Evolutionary conservation across 2,329 filamentous ascomycete genomes (phyloP).

Genomic region (Cyanodermella asteris): DNA sequence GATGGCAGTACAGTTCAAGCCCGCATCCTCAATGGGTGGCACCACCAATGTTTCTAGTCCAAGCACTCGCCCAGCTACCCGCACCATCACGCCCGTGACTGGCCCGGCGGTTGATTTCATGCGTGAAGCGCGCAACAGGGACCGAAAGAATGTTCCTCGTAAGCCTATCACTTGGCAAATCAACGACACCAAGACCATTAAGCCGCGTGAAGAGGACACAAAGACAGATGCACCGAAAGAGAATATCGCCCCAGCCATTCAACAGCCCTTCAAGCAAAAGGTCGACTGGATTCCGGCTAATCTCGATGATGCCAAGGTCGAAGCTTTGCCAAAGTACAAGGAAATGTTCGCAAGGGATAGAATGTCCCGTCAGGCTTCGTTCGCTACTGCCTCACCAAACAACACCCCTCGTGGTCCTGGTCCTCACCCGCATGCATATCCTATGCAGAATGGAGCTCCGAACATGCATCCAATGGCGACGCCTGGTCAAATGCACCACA

Average conservation of each 20-base stretch:
- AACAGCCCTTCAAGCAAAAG: slow-evolving; percentile 68
- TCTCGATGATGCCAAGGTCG: too few species aligned
- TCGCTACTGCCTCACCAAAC: slow-evolving; percentile 36
- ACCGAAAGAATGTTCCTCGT: slow-evolving; percentile 46
- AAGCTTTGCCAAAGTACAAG: too few species aligned
- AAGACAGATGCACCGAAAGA: slow-evolving; percentile 15
- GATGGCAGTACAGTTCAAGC: slow-evolving; percentile 61
- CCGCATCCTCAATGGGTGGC: slow-evolving; percentile 34
- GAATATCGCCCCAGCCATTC: slow-evolving; percentile 64
- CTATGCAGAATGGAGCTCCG: slow-evolving; percentile 53
- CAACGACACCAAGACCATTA: slow-evolving; percentile 38
- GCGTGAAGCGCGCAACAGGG: too few species aligned
- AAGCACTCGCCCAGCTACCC: slow-evolving; percentile 33
- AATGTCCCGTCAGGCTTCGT: slow-evolving; percentile 31
- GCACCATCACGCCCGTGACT: slow-evolving; percentile 22
- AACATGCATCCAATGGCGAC: slow-evolving; percentile 46
- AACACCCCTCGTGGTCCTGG: slow-evolving; percentile 58
- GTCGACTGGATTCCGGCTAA: slow-evolving; percentile 45
- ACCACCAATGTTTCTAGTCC: slow-evolving; percentile 51
- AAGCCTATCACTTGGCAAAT: slow-evolving; percentile 31
- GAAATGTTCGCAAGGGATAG: slow-evolving; percentile 73
- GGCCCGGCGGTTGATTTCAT: slow-evolving; percentile 34
- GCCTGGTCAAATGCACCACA: slow-evolving; percentile 52
- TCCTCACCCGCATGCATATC: slow-evolving; percentile 62
- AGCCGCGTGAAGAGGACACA: slow-evolving; percentile 47